Percentiles rank a stretch among this genome's conserved stretches.
phyloP scores from a whole-genome alignment of 257 asterid species.

The Nicotiana tomentosiformis region DNA sequence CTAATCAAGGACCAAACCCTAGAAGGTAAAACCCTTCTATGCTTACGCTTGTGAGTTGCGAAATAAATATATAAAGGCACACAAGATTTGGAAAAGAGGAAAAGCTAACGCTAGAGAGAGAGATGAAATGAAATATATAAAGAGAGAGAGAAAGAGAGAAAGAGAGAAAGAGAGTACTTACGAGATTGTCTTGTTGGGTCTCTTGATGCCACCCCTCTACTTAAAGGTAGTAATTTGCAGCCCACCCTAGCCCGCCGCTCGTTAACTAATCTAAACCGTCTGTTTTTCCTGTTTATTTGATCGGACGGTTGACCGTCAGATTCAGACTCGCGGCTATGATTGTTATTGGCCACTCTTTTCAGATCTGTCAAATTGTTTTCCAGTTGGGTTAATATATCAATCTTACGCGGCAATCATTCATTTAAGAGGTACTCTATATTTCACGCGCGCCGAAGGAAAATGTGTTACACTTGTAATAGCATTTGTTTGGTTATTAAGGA shows the following conservation, averaged over 20 bases:
- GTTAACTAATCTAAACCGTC: conserved; percentile 22
- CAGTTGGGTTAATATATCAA: background rate
- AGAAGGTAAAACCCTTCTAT: background rate
- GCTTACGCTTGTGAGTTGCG: background rate
- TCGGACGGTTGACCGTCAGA: conserved; percentile 23
- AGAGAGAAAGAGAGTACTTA: conserved; percentile 25
- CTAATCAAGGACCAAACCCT: conserved; percentile 21
- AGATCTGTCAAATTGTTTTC: background rate
- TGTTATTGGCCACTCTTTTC: background rate
- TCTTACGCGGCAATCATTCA: background rate
- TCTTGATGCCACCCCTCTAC: conserved; percentile 20
- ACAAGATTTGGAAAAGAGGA: background rate
- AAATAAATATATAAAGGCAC: conserved; percentile 1
- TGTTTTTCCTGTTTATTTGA: conserved; percentile 10
- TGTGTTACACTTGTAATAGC: background rate
- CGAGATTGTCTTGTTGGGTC: conserved; percentile 34
- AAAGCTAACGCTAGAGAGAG: conserved; percentile 20
- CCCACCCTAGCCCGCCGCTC: conserved; percentile 14
- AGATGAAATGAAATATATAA: background rate
- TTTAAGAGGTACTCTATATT: background rate
- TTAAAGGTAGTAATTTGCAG: conserved; percentile 22
- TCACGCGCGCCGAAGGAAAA: background rate
- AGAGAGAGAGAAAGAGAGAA: conserved; percentile 20
- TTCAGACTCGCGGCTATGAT: background rate
- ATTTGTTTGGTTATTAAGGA: too few relatives aligned